Evolutionary conservation across 176 grass and related monocot genomes (phyloP), one percentile per base, ranked within the genome.

Genomic region (Bromus sterilis): DNA sequence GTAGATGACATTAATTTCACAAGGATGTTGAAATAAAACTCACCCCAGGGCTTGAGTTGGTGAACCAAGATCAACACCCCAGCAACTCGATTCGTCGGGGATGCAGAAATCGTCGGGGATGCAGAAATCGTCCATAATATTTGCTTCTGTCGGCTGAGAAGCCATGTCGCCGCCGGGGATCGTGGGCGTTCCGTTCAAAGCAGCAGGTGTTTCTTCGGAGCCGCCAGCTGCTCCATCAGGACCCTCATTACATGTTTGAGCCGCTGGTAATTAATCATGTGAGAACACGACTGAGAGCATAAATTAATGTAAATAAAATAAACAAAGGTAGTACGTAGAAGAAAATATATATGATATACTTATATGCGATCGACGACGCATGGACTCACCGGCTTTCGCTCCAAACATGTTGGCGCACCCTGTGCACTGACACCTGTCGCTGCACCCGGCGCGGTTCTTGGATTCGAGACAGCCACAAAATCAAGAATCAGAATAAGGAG

Each of bases 371-470:
- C n/a, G 49, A 20, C 6, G 49, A 53, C 21, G 0, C 36, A 58
- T 35, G 62, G 35, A 39, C 58, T 41, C 23, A 78, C 87, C 39
- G 12, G 5, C 28, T 53, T 34, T 85, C 1, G n/a, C 36, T 13
- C 74, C 67, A 34, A 67, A 48, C 9, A 6, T 26, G 41, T 72
- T 84, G 25, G 26, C 30, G 7, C 81, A 91, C 11, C 36, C 76
- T 56, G 40, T 3, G 37, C 89, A 87, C 7, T 75, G 14, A 81
- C 67, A 85, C 51, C 13, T 40, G 7, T 29, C 31, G 29, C 37
- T 67, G 86, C 86, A 88, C 13, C 78, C 66, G 18, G 56, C 74
- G 2, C 14, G 2, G 53, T 72, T 77, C 86, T 86, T 41, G 18
- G 51, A 43, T 82, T 53, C 23, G 74, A 41, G 80, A 49, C 82